Conservation (phyloP, 2,329 filamentous ascomycete species). For the Trichoderma citrinoviride region DNA sequence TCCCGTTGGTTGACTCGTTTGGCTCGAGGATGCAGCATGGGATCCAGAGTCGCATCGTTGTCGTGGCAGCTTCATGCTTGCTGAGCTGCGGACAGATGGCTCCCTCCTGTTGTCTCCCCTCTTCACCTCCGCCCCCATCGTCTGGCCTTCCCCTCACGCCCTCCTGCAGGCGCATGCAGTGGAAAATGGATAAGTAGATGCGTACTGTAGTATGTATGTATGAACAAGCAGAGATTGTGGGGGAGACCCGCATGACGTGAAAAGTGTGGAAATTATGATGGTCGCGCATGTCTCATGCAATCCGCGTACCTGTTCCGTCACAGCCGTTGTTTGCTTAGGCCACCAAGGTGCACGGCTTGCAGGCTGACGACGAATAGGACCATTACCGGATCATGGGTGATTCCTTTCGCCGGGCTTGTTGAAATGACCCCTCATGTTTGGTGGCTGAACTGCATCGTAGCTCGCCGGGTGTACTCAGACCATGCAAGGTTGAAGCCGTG, state of each 20-base stretch:
- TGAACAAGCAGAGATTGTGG: conserved; percentile 15
- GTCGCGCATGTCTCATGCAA: conserved; percentile 1
- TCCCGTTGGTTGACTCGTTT: background rate
- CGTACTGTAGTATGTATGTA: no score
- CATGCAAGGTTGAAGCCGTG: background rate
- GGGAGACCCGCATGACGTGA: conserved; percentile 17
- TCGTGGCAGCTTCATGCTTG: background rate
- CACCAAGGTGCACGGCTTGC: background rate
- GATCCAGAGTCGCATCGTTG: background rate
- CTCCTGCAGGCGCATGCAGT: conserved; percentile 13
- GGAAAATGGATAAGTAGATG: background rate
- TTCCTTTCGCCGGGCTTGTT: background rate
- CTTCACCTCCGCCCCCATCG: background rate
- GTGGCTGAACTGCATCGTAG: background rate
- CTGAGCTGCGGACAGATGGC: background rate
- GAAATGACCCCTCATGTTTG: background rate
- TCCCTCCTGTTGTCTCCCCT: background rate
- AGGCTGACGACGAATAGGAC: background rate
- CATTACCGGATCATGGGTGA: background rate
- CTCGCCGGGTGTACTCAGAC: background rate
- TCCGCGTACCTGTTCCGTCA: conserved; percentile 14
- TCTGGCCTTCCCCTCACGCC: conserved; percentile 10
- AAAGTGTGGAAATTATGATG: conserved; percentile 4
- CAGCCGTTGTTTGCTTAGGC: background rate
- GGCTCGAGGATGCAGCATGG: background rate